Evolutionary conservation across 192 early-diverging fungal genomes (phyloP), one percentile per base, ranked within the genome.

Genomic region (Rhizophagus prolifer): DNA sequence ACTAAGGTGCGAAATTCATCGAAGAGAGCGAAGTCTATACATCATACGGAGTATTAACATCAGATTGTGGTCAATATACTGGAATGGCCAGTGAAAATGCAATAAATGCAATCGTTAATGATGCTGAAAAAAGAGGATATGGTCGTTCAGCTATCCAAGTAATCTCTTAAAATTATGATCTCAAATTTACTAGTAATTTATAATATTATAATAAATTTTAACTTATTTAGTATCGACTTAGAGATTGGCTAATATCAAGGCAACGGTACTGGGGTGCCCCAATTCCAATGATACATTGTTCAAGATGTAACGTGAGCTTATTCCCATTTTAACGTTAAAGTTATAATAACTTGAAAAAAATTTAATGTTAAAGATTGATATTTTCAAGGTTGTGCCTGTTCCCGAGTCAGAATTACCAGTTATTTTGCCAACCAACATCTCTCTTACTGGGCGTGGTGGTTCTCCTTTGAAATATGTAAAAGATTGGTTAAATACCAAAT

Each of bases 181-280:
- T 66, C n/a, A 58, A 9, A 70, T 25, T 12, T 36, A 38, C 9
- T 34, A 31, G 28, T n/a, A 26, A 63, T 3, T 63, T 30, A 63
- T 63, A 30, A 30, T 13, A 26, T 58, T 62, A 38, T 38, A 38
- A 38, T 36, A 38, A 38, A 8, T 38, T 73, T 31, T 28, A 79
- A 28, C 83, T 83, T 38, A 82, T 85, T 4, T 86, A 91, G 79
- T 98, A 91, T 80, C 87, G 92, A 2, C 84, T 98, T 58, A 90
- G 95, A 30, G 97, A 99, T 83, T 99, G 97, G 97, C 86, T 98
- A 2, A 79, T 99, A 12, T 99, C 97, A 6, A 88, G 97, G 34
- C 96, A 99, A 82, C 87, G 97, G 30, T 94, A 94, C 75, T 99
- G 97, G 97, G 97, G 97, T 12, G 94, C 96, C 23, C 97, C 97